Evolutionary conservation across 1,284 basidiomycete species (phyloP).

Genomic region (Cryptococcus sp.): DNA sequence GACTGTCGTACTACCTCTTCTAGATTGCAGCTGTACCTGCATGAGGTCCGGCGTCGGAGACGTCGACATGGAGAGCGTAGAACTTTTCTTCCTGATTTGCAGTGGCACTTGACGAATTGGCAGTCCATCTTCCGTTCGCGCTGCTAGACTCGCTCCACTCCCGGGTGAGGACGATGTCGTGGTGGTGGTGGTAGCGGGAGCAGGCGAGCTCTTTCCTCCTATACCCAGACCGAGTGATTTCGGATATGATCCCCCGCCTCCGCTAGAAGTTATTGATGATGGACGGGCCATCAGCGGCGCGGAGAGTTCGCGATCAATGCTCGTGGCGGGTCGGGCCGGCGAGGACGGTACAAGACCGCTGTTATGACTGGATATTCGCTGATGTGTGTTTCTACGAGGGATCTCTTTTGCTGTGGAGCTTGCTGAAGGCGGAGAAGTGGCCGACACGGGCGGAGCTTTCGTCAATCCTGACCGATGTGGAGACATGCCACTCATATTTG

Average conservation of each 20-base stretch:
- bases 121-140: constrained; percentile 1
- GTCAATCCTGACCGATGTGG: no score
- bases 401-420: no score
- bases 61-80: constrained; percentile 1
- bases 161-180: background rate
- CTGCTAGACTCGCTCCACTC: background rate
- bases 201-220: background rate
- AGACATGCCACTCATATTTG: no score
- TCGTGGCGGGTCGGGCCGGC: background rate
- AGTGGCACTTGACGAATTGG: no score
- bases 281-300: background rate
- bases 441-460: background rate
- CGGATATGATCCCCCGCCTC: background rate
- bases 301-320: background rate
- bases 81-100: constrained; percentile 3
- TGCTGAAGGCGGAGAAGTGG: no score
- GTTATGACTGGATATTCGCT: background rate
- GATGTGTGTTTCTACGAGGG: background rate
- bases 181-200: background rate
- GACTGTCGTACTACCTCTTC: no score
- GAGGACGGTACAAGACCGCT: background rate
- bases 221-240: background rate
- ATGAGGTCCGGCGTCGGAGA: background rate
- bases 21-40: no score
- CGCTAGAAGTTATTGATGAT: background rate